Base-by-base conservation (phyloP, 257 asterid species). In the Solanum etuberosum region DNA sequence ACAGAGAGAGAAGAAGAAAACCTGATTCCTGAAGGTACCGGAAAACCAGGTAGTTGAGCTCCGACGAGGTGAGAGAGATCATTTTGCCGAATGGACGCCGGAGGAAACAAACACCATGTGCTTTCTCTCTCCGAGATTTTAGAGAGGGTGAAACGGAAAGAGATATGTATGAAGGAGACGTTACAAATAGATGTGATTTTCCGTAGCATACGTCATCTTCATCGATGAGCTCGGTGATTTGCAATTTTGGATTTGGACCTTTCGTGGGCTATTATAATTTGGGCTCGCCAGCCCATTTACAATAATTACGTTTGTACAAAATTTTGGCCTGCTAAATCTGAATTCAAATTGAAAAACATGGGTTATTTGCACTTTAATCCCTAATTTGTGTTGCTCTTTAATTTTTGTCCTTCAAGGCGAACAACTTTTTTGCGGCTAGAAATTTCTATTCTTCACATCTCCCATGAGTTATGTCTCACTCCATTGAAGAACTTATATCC, bases 1-100 rank as follows among this genome's bases (percentile, higher is more conserved):
- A 11, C 21, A 86, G 59, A 35, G 40, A 70, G 74, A 46, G 18
- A 20, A 54, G 12, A 32, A 71, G 25, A 34, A 8, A 18, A 96
- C 99, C 98, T 88, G 99, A 96, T 93, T 96, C 98, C 88, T 92
- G 95, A 72, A 96, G 97, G 87, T 96, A 95, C 38, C 99, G 98
- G 91, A 95, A 96, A 91, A 95, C 91, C 43, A 96, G 97, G 91
- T 93, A 96, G 89, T 96, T 95, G 87, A 96, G 87, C 92, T 95
- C 98, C 85, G 91, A 85, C 46, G 98, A 95, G 85, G 98, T 94
- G 57, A 96, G 76, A 85, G 99, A 90, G 42, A 90, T 88, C 98
- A 93, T 96, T 85, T 5, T 80, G 65, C 83, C 85, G 65, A 88
- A 88, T 83, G 86, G 86, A 89, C 90, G 42, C 42, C 71, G 86